Evolutionary conservation across 139 green algal genomes (phyloP).

Genomic region (Tetraselmis chui): DNA sequence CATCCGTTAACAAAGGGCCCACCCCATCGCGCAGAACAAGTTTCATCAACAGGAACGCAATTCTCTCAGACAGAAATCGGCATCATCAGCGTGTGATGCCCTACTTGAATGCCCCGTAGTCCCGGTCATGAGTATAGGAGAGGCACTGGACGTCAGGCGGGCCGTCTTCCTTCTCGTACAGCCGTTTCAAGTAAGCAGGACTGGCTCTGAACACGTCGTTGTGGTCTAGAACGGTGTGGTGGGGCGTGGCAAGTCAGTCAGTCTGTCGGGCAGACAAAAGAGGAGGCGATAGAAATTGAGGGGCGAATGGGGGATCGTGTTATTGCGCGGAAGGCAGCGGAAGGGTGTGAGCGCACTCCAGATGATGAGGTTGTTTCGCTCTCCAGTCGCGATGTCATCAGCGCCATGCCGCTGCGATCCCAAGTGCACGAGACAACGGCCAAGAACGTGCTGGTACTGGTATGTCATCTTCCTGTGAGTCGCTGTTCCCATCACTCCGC

Average conservation of each 20-base stretch:
- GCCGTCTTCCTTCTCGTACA: neutral
- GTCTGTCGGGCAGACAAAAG: too few relatives aligned
- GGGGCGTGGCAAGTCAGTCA: too few relatives aligned
- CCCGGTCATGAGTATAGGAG: slow-evolving; percentile 15
- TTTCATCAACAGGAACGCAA: too few relatives aligned
- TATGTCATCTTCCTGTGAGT: neutral
- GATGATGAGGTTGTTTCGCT: slow-evolving; percentile 13
- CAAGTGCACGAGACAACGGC: slow-evolving; percentile 16
- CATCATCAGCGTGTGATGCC: too few relatives aligned
- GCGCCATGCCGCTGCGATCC: slow-evolving; percentile 14
- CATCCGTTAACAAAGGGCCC: too few relatives aligned
- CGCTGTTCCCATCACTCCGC: slow-evolving; percentile 2
- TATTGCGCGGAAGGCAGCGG: too few relatives aligned
- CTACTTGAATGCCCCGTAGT: slow-evolving; percentile 11
- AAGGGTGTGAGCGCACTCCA: too few relatives aligned
- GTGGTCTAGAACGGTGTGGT: too few relatives aligned
- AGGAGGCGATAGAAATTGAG: too few relatives aligned
- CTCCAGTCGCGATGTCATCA: slow-evolving; percentile 13
- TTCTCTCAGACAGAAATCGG: too few relatives aligned
- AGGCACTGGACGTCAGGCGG: slow-evolving; percentile 6
- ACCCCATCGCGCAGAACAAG: too few relatives aligned
- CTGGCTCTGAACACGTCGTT: neutral
- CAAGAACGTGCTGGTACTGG: slow-evolving; percentile 8
- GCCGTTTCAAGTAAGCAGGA: neutral
- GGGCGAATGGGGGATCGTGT: too few relatives aligned